Evolutionary conservation across 305 asterid species (phyloP), one percentile per base, ranked within the genome.

Genomic region (Fraxinus baroniana): DNA sequence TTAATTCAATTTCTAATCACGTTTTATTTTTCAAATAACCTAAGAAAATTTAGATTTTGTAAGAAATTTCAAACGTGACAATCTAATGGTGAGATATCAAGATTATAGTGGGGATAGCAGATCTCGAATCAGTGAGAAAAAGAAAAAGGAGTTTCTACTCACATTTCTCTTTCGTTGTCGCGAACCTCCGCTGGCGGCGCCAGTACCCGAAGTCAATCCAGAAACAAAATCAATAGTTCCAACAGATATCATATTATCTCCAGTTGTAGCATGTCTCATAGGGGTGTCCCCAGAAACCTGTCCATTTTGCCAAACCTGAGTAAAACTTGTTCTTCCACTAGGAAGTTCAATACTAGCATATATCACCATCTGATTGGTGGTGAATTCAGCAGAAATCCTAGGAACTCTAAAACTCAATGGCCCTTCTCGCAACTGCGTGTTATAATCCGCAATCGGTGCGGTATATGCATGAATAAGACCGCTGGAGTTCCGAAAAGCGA

Each of bases 241-340:
- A 10, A 15, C 3, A 3, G 98, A 91, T 15, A 84, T 82, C 44
- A 41, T 0, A 32, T 92, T 83, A 0, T 83, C 90, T 30, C 79
- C 64, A 15, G 3, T 17, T 5, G 0, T 8, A 24, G 0, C 6
- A 46, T 95, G 98, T 7, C 0, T 0, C 20, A 0, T 13, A 68
- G 88, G 92, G 55, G 2, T 2, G 68, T 24, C 83, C 0, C 90
- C 90, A 7, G 90, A 74, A 13, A 95, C 85, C 26, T 3, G 84
- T 0, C 98, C 98, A 66, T 55, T 73, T 74, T 95, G 98, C 98
- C 98, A 95, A 1, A 89, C 93, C 26, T 93, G 97, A 10, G 82
- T 85, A 60, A 91, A 93, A 20, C 87, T 86, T 0, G 96, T 90
- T 3, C 82, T 66, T 7, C 92, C 93, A 1, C 75, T 10, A 0